Base-by-base conservation (phyloP, 495 filamentous ascomycete species). In the Talaromyces adpressus region DNA sequence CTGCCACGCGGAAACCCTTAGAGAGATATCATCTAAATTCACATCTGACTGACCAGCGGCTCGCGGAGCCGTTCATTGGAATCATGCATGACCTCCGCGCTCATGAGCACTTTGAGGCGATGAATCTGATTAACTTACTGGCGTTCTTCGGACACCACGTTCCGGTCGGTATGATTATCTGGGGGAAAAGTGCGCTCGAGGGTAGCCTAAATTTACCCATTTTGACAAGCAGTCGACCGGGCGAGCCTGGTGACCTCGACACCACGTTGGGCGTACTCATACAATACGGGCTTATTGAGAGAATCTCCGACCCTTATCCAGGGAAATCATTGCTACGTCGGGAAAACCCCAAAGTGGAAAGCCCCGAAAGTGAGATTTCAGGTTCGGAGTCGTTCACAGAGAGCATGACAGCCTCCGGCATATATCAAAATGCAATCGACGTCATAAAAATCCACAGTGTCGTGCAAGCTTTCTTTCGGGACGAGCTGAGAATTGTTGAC, bases 401-500 rank as follows among this genome's bases (percentile, higher is more conserved):
- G 47, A 88, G 81, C 66, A 74, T 75, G 47, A 75, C 81, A 27
- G 84, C 79, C 58, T 77, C 77, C 32, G 70, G 73, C 0, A 63
- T 76, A 0, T 81, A 81, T 51, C 72, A 77, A 1, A 83, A 82
- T 23, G 79, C 81, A 41, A 82, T 91, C 22, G 90, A 92, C 59
- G 81, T 92, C 36, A 79, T 93, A 34, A 85, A 88, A 34, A 80
- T 93, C 49, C 90, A 92, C 70, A 87, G 84, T 34, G 89, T 93
- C 1, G 88, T 92, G 6, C 91, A 93, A 68, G 87, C 84, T 0
- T 92, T 92, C 61, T 91, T 90, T 63, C 83, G 89, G 18, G 88
- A 91, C 67, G 81, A 84, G 23, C 73, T 94, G 4, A 80, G 81
- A 22, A 81, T 83, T 59, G 75, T 70, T 65, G 79, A 85, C 39